Evolutionary conservation across 257 asterid genomes (phyloP).

Genomic region (Gentiana straminea): DNA sequence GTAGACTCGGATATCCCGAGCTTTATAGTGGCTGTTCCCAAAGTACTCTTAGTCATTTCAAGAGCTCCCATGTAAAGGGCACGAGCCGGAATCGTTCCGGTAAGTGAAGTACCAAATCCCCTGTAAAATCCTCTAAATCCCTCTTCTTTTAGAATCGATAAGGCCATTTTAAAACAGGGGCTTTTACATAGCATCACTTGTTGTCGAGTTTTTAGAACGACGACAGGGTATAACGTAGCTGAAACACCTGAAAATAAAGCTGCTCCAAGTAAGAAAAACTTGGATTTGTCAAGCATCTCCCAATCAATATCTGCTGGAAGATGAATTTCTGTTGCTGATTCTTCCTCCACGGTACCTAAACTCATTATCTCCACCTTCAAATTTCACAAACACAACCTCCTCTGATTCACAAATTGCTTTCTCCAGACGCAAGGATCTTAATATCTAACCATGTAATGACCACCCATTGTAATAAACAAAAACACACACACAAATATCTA

Average conservation of each 20-base stretch:
- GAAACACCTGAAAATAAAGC: slow-evolving; percentile 89
- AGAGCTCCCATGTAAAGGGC: slow-evolving; percentile 68
- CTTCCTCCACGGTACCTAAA: slow-evolving; percentile 63
- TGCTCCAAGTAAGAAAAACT: slow-evolving; percentile 76
- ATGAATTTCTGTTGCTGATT: slow-evolving; percentile 69
- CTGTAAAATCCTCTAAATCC: slow-evolving; percentile 61
- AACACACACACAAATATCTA: neutral
- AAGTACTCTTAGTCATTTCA: slow-evolving; percentile 68
- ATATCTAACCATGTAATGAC: too few species aligned
- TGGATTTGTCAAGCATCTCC: neutral
- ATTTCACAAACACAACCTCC: slow-evolving; percentile 3
- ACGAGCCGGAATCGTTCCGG: slow-evolving; percentile 75
- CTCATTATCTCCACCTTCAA: slow-evolving; percentile 80
- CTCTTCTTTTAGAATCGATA: slow-evolving; percentile 39
- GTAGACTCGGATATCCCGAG: slow-evolving; percentile 48
- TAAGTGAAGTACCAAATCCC: slow-evolving; percentile 68
- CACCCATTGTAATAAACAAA: slow-evolving; percentile 2
- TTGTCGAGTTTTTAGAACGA: slow-evolving; percentile 76
- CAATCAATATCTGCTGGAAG: slow-evolving; percentile 77
- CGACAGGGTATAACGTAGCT: slow-evolving; percentile 60
- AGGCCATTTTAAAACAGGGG: slow-evolving; percentile 34
- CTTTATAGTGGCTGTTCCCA: slow-evolving; percentile 36
- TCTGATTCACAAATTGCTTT: slow-evolving; percentile 1
- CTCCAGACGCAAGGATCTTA: neutral
- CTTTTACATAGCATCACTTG: slow-evolving; percentile 51